These are phyloP conservation scores for Rhizophora apiculata DNA, from an alignment of 345 rosid species.

Conservation along the genomic window DNA sequence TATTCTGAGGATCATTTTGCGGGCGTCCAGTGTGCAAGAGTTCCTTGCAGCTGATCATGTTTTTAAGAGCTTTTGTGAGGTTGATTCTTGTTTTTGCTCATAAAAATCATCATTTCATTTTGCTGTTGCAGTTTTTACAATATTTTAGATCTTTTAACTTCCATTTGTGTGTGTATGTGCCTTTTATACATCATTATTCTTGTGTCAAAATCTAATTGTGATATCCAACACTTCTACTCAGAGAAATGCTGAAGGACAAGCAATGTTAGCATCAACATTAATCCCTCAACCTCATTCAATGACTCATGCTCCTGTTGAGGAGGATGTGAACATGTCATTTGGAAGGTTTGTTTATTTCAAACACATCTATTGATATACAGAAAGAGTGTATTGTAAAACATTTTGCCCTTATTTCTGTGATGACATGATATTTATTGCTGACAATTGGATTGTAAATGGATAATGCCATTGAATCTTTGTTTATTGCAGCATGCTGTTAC, in stretches of 20 bases:
- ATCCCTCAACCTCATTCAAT: conserved; percentile 73
- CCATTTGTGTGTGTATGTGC: not conserved
- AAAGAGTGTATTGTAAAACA: too few species aligned
- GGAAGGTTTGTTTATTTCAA: conserved; percentile 62
- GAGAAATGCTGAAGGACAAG: conserved; percentile 83
- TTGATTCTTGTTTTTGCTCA: conserved; percentile 29
- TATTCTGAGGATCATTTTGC: conserved; percentile 80
- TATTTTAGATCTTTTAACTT: not conserved
- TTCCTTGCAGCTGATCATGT: conserved; percentile 87
- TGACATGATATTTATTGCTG: too few species aligned
- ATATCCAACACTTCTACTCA: conserved; percentile 25
- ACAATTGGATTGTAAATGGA: too few species aligned
- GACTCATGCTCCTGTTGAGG: conserved; percentile 62
- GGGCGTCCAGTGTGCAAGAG: conserved; percentile 84
- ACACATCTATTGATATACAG: conserved; percentile 9
- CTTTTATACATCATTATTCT: conserved; percentile 1
- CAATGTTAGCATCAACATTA: conserved; percentile 89
- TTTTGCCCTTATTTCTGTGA: too few species aligned
- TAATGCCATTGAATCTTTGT: too few species aligned
- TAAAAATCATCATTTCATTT: conserved; percentile 2
- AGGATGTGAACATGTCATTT: conserved; percentile 92
- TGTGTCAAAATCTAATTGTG: conserved; percentile 18
- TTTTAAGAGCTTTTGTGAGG: conserved; percentile 91
- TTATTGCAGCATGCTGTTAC: conserved; percentile 71
- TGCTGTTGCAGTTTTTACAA: not conserved